phyloP scores from a whole-genome alignment of 2,329 filamentous ascomycete species.

The Fusarium sp. region DNA sequence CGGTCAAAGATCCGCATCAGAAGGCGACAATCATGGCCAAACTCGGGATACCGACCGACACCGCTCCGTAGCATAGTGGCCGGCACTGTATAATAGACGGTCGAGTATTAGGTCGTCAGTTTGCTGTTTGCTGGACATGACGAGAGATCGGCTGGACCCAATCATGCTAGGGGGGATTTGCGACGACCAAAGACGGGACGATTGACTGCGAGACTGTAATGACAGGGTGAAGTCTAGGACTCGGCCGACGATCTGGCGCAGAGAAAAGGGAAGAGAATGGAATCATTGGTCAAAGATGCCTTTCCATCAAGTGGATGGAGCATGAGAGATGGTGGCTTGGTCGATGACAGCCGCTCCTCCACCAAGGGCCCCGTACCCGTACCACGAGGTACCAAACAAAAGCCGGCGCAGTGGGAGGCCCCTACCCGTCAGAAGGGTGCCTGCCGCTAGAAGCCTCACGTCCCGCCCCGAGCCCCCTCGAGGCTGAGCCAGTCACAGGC shows the following conservation, averaged over 20 bases:
- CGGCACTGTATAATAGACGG: conserved; percentile 25
- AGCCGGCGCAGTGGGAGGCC: conserved; percentile 12
- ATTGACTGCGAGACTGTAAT: conserved; percentile 6
- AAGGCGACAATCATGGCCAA: conserved; percentile 33
- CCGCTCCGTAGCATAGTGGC: conserved; percentile 20
- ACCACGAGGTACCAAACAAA: not conserved
- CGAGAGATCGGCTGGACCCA: conserved; percentile 15
- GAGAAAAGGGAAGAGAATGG: not conserved
- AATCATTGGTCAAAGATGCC: conserved; percentile 9
- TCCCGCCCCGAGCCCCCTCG: conserved; percentile 16
- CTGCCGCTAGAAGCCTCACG: conserved; percentile 15
- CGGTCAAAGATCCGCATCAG: conserved; percentile 31
- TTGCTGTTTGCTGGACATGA: conserved; percentile 29
- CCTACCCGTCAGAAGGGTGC: conserved; percentile 18
- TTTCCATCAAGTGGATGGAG: not conserved
- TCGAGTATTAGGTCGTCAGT: conserved; percentile 16
- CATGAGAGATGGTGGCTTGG: conserved; percentile 3
- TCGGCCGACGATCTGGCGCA: conserved; percentile 18
- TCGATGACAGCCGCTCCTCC: conserved; percentile 10
- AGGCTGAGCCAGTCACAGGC: conserved; percentile 23
- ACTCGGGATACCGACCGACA: conserved; percentile 34
- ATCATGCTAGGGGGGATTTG: conserved; percentile 4
- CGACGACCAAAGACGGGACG: conserved; percentile 10
- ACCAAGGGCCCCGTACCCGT: conserved; percentile 5
- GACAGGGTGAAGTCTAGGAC: conserved; percentile 1